Base-by-base conservation (phyloP, 148 eudicot genomes). In the Spergularia bocconei region DNA sequence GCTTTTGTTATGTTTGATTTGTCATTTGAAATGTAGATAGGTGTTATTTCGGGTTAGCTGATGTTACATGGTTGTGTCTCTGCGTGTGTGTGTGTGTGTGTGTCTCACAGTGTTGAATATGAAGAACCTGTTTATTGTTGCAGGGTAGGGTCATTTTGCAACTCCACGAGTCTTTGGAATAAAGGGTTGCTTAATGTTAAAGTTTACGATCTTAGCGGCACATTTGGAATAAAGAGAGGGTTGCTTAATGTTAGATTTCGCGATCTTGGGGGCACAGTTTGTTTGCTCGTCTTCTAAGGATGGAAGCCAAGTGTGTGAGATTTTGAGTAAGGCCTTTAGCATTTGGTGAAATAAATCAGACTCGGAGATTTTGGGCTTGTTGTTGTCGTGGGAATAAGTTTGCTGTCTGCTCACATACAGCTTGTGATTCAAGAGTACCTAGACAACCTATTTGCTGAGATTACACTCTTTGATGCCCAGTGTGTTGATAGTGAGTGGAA, bases 351-450 rank as follows among this genome's bases (percentile, higher is more conserved):
- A 69, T 41, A 17, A 80, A 88, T 77, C 89, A 76, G 69, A 77
- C 79, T 11, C 92, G 99, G 99, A 87, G 83, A 80, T 91, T 89
- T 78, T 95, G 94, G 96, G 71, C 75, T 47, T 95, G 97, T 82
- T 95, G 91, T 75, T 83, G 94, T 7, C 92, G 99, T 79, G 82
- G 77, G 71, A 86, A 89, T 79, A 88, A 79, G 73, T 90, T 90
- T 88, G 33, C 86, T 11, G 88, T 87, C 71, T 58, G 73, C 84
- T n/a, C 87, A 83, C 68, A 81, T 87, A 82, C 89, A 89, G 54
- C 99, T 92, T 76, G 83, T 92, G 66, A 69, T 83, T 79, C 87
- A 84, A 79, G 97, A 90, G 80, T 97, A 92, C 68, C 78, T 88
- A 84, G 87, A 90, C 54, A 87, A 72, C 70, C 73, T 83, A 69